Conservation (phyloP, 331 rosid genomes). For the Acacia pycnantha region DNA sequence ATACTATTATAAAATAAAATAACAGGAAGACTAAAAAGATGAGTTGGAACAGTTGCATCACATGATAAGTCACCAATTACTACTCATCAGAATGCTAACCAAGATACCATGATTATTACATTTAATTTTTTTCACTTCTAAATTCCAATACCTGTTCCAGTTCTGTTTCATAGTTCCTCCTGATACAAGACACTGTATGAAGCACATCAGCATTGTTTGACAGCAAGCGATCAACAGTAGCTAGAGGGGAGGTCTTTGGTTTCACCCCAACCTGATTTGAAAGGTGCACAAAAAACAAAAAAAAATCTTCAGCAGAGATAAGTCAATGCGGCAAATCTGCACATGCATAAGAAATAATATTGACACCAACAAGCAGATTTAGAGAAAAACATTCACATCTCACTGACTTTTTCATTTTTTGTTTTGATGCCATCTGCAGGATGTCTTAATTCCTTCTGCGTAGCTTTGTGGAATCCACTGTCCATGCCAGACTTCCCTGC, state of each 20-base stretch:
- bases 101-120: not conserved
- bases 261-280: constrained; percentile 54
- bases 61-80: constrained; percentile 12
- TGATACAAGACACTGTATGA: constrained; percentile 53
- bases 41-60: constrained; percentile 1
- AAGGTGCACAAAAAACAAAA: constrained; percentile 11
- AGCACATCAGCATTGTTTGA: constrained; percentile 51
- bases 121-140: not conserved
- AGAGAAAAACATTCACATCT: constrained; percentile 26
- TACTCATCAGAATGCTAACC: not conserved
- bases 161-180: constrained; percentile 68
- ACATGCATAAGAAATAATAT: not conserved
- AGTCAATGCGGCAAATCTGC: constrained; percentile 1
- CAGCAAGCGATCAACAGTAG: constrained; percentile 38
- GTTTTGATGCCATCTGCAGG: constrained; percentile 51
- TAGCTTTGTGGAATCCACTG: constrained; percentile 53
- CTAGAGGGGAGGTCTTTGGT: constrained; percentile 46
- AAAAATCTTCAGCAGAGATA: constrained; percentile 12
- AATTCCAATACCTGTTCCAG: constrained; percentile 65
- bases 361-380: not conserved
- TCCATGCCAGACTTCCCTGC: constrained; percentile 48
- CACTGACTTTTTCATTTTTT: constrained; percentile 67
- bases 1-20: not conserved
- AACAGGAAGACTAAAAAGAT: not conserved
- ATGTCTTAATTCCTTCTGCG: constrained; percentile 66